Conservation (phyloP, 495 filamentous ascomycete species). For the Viridothelium virens region DNA sequence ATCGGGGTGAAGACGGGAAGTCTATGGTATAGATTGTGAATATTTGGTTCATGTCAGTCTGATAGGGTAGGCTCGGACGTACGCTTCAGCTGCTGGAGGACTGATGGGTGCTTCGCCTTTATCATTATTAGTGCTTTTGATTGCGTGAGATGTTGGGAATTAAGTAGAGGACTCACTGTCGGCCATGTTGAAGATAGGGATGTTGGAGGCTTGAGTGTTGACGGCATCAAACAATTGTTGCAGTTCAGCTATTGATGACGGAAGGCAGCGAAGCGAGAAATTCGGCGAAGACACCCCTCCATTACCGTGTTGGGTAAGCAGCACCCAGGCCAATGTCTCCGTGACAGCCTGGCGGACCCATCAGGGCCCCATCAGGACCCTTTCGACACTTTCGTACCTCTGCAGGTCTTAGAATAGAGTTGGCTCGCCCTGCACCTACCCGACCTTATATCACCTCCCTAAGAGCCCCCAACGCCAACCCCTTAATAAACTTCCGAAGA, state of each 20-base stretch:
- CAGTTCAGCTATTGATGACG: neutral
- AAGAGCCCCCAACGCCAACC: neutral
- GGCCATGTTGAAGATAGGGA: neutral
- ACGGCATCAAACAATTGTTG: no score
- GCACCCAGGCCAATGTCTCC: no score
- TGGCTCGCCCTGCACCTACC: neutral
- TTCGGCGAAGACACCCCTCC: neutral
- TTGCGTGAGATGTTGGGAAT: neutral
- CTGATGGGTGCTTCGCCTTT: neutral
- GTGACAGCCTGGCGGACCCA: no score
- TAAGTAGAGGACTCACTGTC: neutral
- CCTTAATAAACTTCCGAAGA: slow-evolving; percentile 3
- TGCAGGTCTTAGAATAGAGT: neutral
- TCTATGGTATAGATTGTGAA: neutral
- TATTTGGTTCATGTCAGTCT: neutral
- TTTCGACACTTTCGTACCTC: no score
- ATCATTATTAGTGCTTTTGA: neutral
- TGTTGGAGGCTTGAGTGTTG: neutral
- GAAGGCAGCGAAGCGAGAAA: neutral
- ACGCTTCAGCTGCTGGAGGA: slow-evolving; percentile 2
- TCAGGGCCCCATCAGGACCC: no score
- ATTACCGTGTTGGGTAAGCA: neutral
- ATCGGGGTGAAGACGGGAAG: slow-evolving; percentile 24
- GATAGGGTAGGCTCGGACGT: neutral
- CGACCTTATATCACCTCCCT: no score